Conservation (phyloP, 2,329 filamentous ascomycete species). For the Ilyonectria mors-panacis region DNA sequence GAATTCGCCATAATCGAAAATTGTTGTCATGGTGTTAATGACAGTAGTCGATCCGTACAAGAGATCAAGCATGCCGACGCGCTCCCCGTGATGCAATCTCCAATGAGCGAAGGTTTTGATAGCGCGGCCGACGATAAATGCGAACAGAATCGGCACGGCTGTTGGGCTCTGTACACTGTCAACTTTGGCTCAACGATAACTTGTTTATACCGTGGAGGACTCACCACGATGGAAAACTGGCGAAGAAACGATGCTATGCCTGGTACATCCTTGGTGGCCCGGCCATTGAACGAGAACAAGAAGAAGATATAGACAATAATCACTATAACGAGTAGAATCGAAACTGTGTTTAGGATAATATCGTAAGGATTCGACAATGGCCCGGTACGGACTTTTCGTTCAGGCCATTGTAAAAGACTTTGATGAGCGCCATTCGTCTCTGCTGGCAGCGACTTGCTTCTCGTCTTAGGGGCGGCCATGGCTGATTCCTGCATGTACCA, state of each 20-base stretch:
- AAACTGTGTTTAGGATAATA: constrained; percentile 7
- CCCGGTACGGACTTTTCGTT: background rate
- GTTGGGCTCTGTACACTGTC: constrained; percentile 12
- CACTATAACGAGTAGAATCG: constrained; percentile 10
- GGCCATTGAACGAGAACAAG: constrained; percentile 12
- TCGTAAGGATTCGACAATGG: background rate
- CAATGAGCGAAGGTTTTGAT: constrained; percentile 25
- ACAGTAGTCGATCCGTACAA: constrained; percentile 26
- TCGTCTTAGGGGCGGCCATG: constrained; percentile 5
- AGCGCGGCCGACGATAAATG: constrained; percentile 22
- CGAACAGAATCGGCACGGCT: constrained; percentile 25
- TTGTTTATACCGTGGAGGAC: background rate
- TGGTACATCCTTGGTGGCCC: background rate
- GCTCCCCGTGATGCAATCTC: constrained; percentile 29
- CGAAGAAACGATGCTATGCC: constrained; percentile 14
- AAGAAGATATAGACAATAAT: constrained; percentile 21
- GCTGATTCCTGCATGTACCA: background rate
- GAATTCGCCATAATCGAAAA: constrained; percentile 20
- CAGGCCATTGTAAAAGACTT: constrained; percentile 5
- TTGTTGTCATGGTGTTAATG: constrained; percentile 18
- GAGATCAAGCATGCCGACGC: constrained; percentile 18
- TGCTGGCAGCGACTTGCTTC: background rate
- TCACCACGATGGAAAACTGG: constrained; percentile 20
- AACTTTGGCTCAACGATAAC: background rate
- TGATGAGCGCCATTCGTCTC: background rate